Evolutionary conservation across 208 protist genomes (phyloP).

Genomic region (Trypanosoma grayi): DNA sequence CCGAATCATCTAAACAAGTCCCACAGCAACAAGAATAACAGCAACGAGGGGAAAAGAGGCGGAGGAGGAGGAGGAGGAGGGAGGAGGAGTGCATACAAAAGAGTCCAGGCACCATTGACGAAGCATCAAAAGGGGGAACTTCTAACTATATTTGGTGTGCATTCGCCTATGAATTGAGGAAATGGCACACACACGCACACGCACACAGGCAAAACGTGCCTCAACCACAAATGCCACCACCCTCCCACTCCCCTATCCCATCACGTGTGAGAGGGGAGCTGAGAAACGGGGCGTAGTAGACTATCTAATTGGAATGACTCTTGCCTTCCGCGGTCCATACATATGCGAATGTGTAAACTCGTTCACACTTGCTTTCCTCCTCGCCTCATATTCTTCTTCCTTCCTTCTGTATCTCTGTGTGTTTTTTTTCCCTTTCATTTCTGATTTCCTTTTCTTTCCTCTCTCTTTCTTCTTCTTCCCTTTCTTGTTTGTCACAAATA

Average conservation of each 20-base stretch:
- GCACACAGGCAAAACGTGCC: no score
- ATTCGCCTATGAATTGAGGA: no score
- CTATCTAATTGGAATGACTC: no score
- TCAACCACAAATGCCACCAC: no score
- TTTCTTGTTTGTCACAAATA: neutral
- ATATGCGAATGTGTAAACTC: neutral
- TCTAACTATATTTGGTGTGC: no score
- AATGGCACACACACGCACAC: no score
- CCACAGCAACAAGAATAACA: conserved; percentile 3
- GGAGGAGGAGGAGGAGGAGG: neutral
- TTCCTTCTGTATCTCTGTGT: neutral
- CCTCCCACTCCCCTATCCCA: neutral
- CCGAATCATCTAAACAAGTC: conserved; percentile 35
- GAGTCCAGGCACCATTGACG: no score
- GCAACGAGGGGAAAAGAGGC: neutral
- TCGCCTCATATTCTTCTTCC: no score
- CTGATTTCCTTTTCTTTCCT: neutral
- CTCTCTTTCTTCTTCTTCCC: neutral
- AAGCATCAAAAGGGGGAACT: conserved; percentile 24
- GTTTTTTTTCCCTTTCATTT: neutral
- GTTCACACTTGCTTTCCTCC: neutral
- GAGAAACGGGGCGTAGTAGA: no score
- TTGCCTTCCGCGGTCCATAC: no score
- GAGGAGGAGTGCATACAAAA: no score
- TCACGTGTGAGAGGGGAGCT: no score